Conservation (phyloP, 2,329 filamentous ascomycete genomes). For the Aplosporella prunicola region DNA sequence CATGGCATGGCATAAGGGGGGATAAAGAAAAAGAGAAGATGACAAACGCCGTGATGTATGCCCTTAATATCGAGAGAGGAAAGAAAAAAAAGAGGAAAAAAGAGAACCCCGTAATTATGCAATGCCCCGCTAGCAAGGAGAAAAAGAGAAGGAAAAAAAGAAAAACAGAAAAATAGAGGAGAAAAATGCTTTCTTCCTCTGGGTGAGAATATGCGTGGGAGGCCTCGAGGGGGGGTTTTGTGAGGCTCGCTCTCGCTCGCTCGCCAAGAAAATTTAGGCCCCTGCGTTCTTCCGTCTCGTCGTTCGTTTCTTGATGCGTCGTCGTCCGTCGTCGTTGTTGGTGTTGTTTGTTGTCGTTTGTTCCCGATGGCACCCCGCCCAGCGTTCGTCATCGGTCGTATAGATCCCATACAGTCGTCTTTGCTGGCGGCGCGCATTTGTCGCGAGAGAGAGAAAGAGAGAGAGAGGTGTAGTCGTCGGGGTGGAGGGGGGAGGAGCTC, state of each 20-base stretch:
- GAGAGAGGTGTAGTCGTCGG: neutral
- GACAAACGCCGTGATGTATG: constrained; percentile 13
- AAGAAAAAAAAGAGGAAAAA: neutral
- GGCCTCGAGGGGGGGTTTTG: too few species aligned
- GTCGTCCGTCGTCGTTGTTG: constrained; percentile 6
- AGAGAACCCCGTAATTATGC: constrained; percentile 5
- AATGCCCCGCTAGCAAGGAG: constrained; percentile 8
- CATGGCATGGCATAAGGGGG: neutral
- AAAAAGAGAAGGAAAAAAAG: constrained; percentile 7
- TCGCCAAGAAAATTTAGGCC: too few species aligned
- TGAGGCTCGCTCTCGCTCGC: too few species aligned
- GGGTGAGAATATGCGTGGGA: too few species aligned
- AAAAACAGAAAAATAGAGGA: neutral
- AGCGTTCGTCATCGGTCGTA: constrained; percentile 10
- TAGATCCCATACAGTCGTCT: neutral
- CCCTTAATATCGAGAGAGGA: neutral
- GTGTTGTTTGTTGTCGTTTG: too few species aligned
- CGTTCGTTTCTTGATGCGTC: neutral
- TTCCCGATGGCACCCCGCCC: constrained; percentile 6
- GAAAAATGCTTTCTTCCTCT: neutral
- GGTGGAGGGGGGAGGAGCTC: neutral
- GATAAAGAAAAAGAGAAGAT: constrained; percentile 6
- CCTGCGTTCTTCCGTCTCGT: too few species aligned
- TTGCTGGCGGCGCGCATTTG: neutral
- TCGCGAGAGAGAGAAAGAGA: neutral